A percentile compares a stretch with the other conserved stretches of the same genome.
Evolutionary conservation across 1,284 basidiomycete species (phyloP).

Genomic region (Clitocybe nebularis): DNA sequence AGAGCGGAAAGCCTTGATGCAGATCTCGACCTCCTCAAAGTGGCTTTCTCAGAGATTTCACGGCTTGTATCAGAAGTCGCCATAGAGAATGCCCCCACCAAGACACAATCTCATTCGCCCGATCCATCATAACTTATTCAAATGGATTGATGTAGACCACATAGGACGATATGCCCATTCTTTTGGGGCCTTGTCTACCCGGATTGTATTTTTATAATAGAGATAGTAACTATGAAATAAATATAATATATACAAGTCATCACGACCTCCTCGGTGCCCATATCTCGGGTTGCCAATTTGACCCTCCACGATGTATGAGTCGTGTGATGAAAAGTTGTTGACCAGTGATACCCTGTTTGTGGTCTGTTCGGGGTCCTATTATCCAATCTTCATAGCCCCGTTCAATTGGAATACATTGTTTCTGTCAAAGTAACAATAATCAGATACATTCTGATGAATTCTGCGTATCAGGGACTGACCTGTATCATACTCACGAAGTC

Average conservation of each 20-base stretch:
- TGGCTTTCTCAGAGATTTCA: slow-evolving; percentile 82
- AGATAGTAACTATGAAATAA: background rate
- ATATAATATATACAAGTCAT: background rate
- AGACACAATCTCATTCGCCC: background rate
- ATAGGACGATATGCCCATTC: too few species aligned
- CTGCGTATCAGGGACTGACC: slow-evolving; percentile 19
- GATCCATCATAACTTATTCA: background rate
- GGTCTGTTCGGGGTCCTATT: slow-evolving; percentile 19
- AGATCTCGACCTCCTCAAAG: slow-evolving; percentile 76
- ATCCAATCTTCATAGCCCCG: slow-evolving; percentile 31
- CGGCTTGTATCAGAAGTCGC: slow-evolving; percentile 69
- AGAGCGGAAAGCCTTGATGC: slow-evolving; percentile 78
- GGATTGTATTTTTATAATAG: too few species aligned
- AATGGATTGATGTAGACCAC: background rate
- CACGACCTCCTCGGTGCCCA: slow-evolving; percentile 19
- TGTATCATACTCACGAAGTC: slow-evolving; percentile 23
- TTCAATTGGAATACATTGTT: slow-evolving; percentile 22
- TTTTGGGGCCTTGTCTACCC: too few species aligned
- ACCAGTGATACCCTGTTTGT: slow-evolving; percentile 17
- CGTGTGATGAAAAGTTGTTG: slow-evolving; percentile 31
- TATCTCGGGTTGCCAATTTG: slow-evolving; percentile 39
- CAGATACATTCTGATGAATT: too few species aligned
- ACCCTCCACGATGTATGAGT: slow-evolving; percentile 34
- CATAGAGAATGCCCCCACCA: slow-evolving; percentile 29
- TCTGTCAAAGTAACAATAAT: slow-evolving; percentile 18